phyloP scores from a whole-genome alignment of 202 grass and related monocot genomes.

The Elaeis oleifera region DNA sequence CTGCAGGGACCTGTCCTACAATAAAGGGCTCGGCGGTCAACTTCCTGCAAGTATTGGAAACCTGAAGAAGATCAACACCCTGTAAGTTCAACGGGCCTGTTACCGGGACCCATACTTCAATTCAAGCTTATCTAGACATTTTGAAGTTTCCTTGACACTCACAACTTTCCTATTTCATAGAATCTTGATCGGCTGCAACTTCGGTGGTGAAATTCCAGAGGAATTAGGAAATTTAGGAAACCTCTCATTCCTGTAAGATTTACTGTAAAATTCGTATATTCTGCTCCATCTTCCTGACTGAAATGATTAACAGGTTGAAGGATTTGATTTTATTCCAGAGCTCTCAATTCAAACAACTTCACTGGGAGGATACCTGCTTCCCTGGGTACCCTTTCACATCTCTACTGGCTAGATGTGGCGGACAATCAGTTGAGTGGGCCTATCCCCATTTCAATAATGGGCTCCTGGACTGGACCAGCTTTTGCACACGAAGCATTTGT shows the following conservation, averaged over 20 bases:
- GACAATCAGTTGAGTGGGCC: conserved; percentile 64
- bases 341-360: conserved; percentile 82
- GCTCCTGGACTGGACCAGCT: conserved; percentile 70
- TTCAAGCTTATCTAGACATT: background rate
- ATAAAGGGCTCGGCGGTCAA: conserved; percentile 43
- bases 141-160: conserved; percentile 7
- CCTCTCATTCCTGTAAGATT: conserved; percentile 63
- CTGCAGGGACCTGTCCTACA: conserved; percentile 80
- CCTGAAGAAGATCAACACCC: conserved; percentile 62
- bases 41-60: conserved; percentile 64
- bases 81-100: conserved; percentile 38
- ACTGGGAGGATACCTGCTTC: conserved; percentile 67
- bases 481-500: conserved; percentile 72
- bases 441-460: conserved; percentile 53
- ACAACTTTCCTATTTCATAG: conserved; percentile 29
- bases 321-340: conserved; percentile 33
- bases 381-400: conserved; percentile 63
- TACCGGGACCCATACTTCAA: conserved; percentile 1
- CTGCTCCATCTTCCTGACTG: too few species aligned
- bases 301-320: too few species aligned
- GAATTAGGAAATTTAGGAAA: conserved; percentile 57
- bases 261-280: background rate
- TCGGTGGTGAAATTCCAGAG: conserved; percentile 61
- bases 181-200: conserved; percentile 76
- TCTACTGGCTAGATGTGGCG: conserved; percentile 83